Evolutionary conservation across 306 rosid genomes (phyloP).

Genomic region (Styphnolobium japonicum): DNA sequence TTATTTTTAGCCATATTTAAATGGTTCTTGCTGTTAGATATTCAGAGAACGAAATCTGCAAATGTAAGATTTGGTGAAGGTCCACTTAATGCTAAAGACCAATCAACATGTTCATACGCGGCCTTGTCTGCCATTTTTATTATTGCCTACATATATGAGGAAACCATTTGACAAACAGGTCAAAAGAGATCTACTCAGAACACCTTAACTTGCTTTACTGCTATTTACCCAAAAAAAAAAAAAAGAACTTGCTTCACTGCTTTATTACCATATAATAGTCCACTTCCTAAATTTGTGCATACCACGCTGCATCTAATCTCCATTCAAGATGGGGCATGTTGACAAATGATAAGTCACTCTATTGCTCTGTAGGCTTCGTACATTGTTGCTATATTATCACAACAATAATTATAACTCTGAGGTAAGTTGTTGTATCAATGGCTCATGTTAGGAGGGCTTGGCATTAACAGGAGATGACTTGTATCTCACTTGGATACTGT

Average conservation of each 20-base stretch:
- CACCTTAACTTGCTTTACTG: constrained; percentile 11
- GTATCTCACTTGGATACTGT: background rate
- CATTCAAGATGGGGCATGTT: background rate
- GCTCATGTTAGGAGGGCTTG: background rate
- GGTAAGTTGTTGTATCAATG: background rate
- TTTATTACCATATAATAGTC: constrained; percentile 14
- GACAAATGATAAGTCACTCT: background rate
- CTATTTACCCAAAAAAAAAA: too few species aligned
- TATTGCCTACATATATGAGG: background rate
- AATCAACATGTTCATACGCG: constrained; percentile 15
- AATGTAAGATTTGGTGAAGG: constrained; percentile 33
- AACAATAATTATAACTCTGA: background rate
- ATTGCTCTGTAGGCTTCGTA: background rate
- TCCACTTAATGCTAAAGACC: constrained; percentile 36
- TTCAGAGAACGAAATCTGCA: constrained; percentile 18
- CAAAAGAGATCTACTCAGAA: constrained; percentile 23
- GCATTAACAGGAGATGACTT: background rate
- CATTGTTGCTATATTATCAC: background rate
- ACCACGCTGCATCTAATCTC: constrained; percentile 8
- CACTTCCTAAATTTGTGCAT: constrained; percentile 30
- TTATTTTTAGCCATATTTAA: too few species aligned
- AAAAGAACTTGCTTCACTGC: constrained; percentile 9
- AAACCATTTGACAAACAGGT: constrained; percentile 26
- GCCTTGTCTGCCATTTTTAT: constrained; percentile 54
- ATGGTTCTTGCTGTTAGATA: background rate